Evolutionary conservation across 306 rosid species (phyloP).

Genomic region (Pterocarpus santalinus): DNA sequence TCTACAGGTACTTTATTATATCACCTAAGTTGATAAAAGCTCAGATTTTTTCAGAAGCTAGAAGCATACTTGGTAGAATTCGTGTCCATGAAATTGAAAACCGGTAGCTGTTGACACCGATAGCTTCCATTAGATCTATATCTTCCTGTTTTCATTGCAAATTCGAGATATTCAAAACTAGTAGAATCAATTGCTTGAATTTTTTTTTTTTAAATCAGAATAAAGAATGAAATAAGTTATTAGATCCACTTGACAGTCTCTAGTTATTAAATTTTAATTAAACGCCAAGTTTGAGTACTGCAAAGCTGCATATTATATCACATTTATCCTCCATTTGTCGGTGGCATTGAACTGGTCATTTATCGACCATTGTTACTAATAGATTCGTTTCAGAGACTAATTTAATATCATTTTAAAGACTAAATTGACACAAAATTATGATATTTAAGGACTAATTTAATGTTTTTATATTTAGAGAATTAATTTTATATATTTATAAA

Average conservation of each 20-base stretch:
- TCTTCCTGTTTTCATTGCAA: conserved; percentile 67
- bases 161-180: neutral
- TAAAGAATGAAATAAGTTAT: neutral
- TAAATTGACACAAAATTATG: neutral
- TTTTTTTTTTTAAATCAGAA: neutral
- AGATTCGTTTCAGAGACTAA: neutral
- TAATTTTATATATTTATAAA: too few species aligned
- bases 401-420: neutral
- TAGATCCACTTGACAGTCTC: neutral
- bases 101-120: conserved; percentile 73
- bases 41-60: conserved; percentile 3
- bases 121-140: conserved; percentile 61
- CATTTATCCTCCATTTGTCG: too few species aligned
- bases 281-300: neutral
- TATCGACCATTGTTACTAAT: neutral
- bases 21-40: neutral
- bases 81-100: conserved; percentile 87
- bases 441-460: neutral
- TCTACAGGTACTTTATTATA: neutral
- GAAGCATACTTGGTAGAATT: conserved; percentile 72
- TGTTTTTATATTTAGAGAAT: too few species aligned
- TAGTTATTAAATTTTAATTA: neutral
- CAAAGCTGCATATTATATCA: too few species aligned
- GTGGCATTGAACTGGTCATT: neutral
- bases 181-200: neutral